Conservation (phyloP, 257 asterid species). For the Scutellaria galericulata region DNA sequence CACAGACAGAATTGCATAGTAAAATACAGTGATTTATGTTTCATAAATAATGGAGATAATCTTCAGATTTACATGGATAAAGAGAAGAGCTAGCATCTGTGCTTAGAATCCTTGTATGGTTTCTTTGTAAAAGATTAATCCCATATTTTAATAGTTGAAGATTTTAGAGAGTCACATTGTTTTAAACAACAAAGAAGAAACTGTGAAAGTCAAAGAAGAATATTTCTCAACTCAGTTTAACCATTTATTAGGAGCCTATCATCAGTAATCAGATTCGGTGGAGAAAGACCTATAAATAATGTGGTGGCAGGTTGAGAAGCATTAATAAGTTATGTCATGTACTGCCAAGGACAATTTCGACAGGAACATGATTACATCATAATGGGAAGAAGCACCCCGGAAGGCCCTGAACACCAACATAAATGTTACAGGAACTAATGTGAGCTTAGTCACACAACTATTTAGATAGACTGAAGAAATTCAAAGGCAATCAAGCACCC, state of each 20-base stretch:
- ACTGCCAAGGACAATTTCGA: not conserved
- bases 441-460: not conserved
- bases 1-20: too few species aligned
- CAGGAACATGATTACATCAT: not conserved
- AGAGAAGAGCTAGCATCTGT: too few species aligned
- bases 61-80: too few species aligned
- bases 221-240: too few species aligned
- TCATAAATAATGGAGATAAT: too few species aligned
- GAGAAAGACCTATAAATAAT: not conserved
- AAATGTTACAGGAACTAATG: not conserved
- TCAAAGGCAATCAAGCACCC: not conserved
- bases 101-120: too few species aligned
- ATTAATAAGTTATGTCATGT: not conserved
- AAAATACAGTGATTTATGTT: too few species aligned
- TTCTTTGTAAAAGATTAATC: too few species aligned
- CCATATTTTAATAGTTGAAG: too few species aligned
- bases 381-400: not conserved
- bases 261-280: constrained; percentile 2
- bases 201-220: too few species aligned
- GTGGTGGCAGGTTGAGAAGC: not conserved
- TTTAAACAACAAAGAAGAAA: too few species aligned
- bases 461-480: not conserved
- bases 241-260: not conserved
- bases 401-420: not conserved
- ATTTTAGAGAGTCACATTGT: too few species aligned